phyloP scores from a whole-genome alignment of 352 stramenopile genomes.

The Thalassiosira allenii region DNA sequence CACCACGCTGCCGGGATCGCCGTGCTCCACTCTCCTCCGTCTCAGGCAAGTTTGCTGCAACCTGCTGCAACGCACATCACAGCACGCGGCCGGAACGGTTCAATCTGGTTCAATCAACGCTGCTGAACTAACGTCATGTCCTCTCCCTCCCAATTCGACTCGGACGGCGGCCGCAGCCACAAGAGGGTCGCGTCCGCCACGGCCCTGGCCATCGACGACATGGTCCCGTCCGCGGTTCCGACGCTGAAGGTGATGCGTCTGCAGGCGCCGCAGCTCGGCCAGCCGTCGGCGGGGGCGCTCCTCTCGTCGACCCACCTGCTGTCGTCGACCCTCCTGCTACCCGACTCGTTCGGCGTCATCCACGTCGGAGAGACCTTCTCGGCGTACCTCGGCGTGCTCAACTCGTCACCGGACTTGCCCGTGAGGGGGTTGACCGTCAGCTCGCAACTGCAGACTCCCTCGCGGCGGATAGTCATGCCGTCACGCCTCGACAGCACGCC shows the following conservation, averaged over 20 bases:
- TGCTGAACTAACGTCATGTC: no score
- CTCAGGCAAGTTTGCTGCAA: no score
- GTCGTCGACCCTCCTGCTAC: slow-evolving; percentile 62
- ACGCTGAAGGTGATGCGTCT: slow-evolving; percentile 84
- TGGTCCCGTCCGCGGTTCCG: slow-evolving; percentile 65
- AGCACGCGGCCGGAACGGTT: no score
- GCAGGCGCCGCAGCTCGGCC: slow-evolving; percentile 73
- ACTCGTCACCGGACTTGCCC: slow-evolving; percentile 54
- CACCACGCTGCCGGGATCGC: no score
- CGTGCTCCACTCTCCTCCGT: no score
- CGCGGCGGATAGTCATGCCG: slow-evolving; percentile 65
- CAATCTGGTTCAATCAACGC: no score
- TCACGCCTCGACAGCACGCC: slow-evolving; percentile 61
- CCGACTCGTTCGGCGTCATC: slow-evolving; percentile 76
- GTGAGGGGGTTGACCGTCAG: slow-evolving; percentile 69
- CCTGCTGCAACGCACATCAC: no score
- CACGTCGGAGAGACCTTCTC: slow-evolving; percentile 81
- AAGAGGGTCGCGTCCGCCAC: no score
- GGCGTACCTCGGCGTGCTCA: slow-evolving; percentile 80
- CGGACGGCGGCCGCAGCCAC: no score
- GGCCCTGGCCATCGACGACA: slow-evolving; percentile 8
- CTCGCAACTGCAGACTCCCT: slow-evolving; percentile 82
- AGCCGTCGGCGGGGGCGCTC: slow-evolving; percentile 45
- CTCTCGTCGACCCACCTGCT: slow-evolving; percentile 47
- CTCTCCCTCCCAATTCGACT: no score